These are phyloP conservation scores for Paraleonurus japonicus DNA, from an alignment of 257 asterid genomes.

Conservation along the genomic window DNA sequence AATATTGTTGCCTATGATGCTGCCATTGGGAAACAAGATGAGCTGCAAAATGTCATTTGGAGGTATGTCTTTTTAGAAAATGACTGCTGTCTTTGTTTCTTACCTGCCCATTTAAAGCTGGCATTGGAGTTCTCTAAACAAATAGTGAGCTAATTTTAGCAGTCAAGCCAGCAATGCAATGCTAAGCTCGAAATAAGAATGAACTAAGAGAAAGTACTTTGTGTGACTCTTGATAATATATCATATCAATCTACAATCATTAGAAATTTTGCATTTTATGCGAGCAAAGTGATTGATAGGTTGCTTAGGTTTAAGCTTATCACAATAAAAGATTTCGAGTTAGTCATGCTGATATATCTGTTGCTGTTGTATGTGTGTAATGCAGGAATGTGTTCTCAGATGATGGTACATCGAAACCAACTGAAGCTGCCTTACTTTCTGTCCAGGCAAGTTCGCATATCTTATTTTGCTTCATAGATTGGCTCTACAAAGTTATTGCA, in stretches of 20 bases:
- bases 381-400: constrained; percentile 84
- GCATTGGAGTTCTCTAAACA: neutral
- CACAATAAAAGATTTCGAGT: neutral
- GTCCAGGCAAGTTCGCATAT: constrained; percentile 67
- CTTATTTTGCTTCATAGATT: constrained; percentile 19
- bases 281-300: neutral
- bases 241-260: neutral
- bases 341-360: constrained; percentile 19
- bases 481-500: neutral
- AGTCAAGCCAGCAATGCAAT: neutral
- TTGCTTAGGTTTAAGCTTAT: neutral
- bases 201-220: neutral
- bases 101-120: constrained; percentile 8
- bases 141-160: constrained; percentile 11
- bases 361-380: constrained; percentile 19
- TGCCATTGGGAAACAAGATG: constrained; percentile 85
- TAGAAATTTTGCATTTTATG: constrained; percentile 16
- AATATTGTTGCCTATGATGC: constrained; percentile 86
- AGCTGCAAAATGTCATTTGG: constrained; percentile 81
- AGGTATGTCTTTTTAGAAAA: constrained; percentile 50
- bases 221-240: neutral
- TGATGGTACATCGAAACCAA: constrained; percentile 62
- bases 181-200: neutral
- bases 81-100: constrained; percentile 19
- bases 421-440: constrained; percentile 61